Base-by-base conservation (phyloP, 1,284 basidiomycete genomes). In the Sporisorium sorghi region DNA sequence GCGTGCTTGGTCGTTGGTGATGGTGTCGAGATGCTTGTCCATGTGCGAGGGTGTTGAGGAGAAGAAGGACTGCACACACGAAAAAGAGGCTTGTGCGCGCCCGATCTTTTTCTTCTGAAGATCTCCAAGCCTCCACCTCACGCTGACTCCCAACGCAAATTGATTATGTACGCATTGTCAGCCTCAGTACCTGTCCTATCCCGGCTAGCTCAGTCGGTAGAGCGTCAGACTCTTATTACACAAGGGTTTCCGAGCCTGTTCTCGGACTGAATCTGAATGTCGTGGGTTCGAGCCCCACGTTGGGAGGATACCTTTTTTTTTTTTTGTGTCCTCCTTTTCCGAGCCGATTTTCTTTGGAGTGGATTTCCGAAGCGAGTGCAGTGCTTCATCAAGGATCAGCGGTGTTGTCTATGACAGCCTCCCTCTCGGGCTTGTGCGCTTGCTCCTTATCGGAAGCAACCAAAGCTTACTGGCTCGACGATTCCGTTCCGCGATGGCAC, bases 191-290 rank as follows among this genome's bases (percentile, higher is more conserved):
- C 14, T n/a, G 60, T 52, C 56, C 57, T 55, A 60, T 82, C 81
- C 82, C 82, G 82, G 82, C 81, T 83, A 83, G 82, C 81, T 83
- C 82, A 83, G 80, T 82, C 77, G 82, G 82, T 82, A 83, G 82
- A 83, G 82, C 81, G 81, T 81, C 78, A 80, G 81, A 83, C 82
- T 82, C 81, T 83, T 83, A 83, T n/a, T 42, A 6, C 8, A 53
- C 60, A 71, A 75, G 73, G 60, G 68, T 67, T 63, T 75, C 73
- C 67, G 61, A 74, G 72, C 3, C n/a, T 17, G 39, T 4, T 26
- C 54, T 67, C 51, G 58, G 66, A 44, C 49, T 61, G 47, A 19
- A 81, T 81, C 79, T 78, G 76, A 77, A 81, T 79, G 79, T 81
- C 79, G 76, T 78, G 79, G 79, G 79, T 81, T 81, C 79, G 79